Evolutionary conservation across 805 yeast species (phyloP), one percentile per base, ranked within the genome.

Genomic region (Saccharomycopsis malanga): DNA sequence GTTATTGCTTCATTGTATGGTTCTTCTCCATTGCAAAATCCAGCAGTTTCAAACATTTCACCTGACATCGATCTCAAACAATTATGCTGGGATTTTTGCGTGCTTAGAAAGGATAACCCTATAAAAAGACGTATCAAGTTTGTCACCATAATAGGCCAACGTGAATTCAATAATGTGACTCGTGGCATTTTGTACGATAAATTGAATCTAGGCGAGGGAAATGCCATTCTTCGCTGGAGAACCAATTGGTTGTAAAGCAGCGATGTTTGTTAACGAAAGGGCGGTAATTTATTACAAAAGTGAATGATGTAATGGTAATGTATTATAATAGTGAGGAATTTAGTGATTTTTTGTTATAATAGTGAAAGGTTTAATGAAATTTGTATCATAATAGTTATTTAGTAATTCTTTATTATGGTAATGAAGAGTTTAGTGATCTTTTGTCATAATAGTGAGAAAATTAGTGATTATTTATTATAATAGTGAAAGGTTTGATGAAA

Each of bases 121-220:
- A 54, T 66, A 2, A 53, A 56, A 3, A 50, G 69, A 22, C 48
- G 55, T 2, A 58, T 64, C 43, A 57, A 62, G 38, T 64, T 59
- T 48, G 41, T 44, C n/a, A 62, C 62, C 1, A 50, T 59, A 1
- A 52, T 56, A 7, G 63, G 62, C 30, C 55, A 59, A 30, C 49
- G 60, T 10, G 48, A 56, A n/a, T 57, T 58, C 42, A 63, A 61
- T 25, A 52, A 45, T 24, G 38, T 42, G 3, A 29, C 14, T 7
- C 29, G 38, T 10, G 18, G 22, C 12, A 4, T 29, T 29, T 7
- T 7, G 4, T 4, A 39, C 30, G 48, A 38, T 10, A 34, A 17
- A 20, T 18, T 30, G 45, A 23, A 22, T 9, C 15, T 38, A 24
- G 42, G 15, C 6, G 39, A 42, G 15, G n/a, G 20, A 6, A 42